Evolutionary conservation across 2,329 filamentous ascomycete genomes (phyloP), one percentile per base, ranked within the genome.

Genomic region (Ascochyta rabiei): DNA sequence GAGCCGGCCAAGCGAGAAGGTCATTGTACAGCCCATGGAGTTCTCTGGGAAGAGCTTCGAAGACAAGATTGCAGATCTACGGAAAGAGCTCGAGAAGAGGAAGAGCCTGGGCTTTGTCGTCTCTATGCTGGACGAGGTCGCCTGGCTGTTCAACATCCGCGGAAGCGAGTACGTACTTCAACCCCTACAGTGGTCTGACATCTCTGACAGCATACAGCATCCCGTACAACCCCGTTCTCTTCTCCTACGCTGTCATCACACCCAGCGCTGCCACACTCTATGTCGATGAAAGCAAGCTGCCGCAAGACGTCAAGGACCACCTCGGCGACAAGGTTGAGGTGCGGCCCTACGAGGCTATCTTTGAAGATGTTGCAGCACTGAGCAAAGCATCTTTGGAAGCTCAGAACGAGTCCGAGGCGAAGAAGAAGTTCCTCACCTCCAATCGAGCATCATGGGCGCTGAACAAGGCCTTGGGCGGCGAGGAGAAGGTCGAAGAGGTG

Each of bases 171-270:
- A 77, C 60, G 81, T 49, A 12, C 16, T 31, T 38, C 7, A 16
- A 3, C 4, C 3, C 12, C 2, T 30, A 4, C n/a, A n/a, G 8
- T 12, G 9, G 23, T 5, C 5, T 16, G 3, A n/a, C 23, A 10
- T 23, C 13, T 31, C 53, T 56, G n/a, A 56, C 42, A 38, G 12
- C 19, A 16, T 23, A 34, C 63, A 85, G 82, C 72, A 98, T 99
- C 62, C 91, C 92, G 0, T 99, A 95, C 79, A 99, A 99, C 72
- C 95, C 95, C 0, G 95, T 99, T 44, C 98, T 99, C 81, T 98
- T 98, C 77, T 95, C 93, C 15, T 99, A 98, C 69, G 93, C 93
- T 39, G 84, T 95, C 37, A 80, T 99, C 59, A 98, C 95, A 2
- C 86, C 87, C 1, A 87, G 75, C 1, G 81, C 85, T 1, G 90